phyloP scores from a whole-genome alignment of 805 yeast species.

The Yamadazyma scolyti region DNA sequence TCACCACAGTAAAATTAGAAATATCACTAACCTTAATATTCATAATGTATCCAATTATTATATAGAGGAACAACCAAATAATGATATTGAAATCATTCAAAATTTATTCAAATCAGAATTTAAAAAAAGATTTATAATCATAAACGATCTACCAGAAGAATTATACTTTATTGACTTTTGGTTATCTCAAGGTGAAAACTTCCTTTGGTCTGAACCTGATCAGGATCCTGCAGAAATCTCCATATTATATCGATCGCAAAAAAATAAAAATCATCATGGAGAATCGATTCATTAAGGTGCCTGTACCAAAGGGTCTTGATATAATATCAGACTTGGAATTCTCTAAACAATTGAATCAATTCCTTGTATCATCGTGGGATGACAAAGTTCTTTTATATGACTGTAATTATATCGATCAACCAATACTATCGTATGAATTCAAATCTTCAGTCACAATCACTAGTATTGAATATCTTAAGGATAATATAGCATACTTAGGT shows the following conservation, averaged over 20 bases:
- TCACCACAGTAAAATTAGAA: constrained; percentile 29
- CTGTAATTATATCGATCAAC: constrained; percentile 2
- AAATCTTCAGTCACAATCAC: constrained; percentile 19
- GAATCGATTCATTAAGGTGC: constrained; percentile 13
- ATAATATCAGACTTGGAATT: constrained; percentile 41
- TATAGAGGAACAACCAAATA: constrained; percentile 15
- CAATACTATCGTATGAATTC: constrained; percentile 5
- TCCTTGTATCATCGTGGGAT: constrained; percentile 60
- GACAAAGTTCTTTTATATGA: constrained; percentile 44
- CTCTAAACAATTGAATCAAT: constrained; percentile 29
- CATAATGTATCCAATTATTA: constrained; percentile 18
- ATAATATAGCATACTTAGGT: constrained; percentile 41
- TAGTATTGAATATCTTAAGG: constrained; percentile 21
- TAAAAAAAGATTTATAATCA: constrained; percentile 27
- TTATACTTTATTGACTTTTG: constrained; percentile 33
- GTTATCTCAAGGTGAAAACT: constrained; percentile 32
- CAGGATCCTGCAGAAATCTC: constrained; percentile 42
- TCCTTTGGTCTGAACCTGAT: constrained; percentile 44
- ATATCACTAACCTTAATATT: constrained; percentile 13
- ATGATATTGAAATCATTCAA: constrained; percentile 10
- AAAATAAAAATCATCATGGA: constrained; percentile 1
- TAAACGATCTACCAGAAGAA: constrained; percentile 36
- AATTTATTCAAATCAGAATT: constrained; percentile 19
- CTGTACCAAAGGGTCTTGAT: constrained; percentile 29
- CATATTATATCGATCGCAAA: background rate